Evolutionary conservation across 1,284 basidiomycete genomes (phyloP).

Genomic region (Cryptococcus hybrid): DNA sequence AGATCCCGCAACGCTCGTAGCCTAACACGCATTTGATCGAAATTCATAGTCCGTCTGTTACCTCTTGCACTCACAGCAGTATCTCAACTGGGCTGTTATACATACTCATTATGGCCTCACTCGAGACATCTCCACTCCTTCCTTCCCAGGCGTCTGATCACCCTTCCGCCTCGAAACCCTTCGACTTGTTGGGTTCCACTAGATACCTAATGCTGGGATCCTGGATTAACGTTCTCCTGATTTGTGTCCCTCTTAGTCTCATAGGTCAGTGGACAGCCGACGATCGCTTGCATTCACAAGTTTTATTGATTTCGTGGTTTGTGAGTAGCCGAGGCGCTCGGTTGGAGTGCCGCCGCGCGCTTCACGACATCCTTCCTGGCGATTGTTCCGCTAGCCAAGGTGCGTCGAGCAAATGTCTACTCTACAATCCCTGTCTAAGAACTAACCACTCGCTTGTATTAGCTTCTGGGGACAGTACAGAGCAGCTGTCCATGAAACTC

Average conservation of each 20-base stretch:
- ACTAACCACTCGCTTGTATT: not conserved
- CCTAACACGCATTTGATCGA: no score
- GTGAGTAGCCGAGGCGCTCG: slow-evolving; percentile 51
- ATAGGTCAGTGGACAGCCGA: slow-evolving; percentile 54
- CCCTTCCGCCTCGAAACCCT: slow-evolving; percentile 6
- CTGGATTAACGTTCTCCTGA: slow-evolving; percentile 73
- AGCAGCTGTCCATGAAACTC: slow-evolving; percentile 74
- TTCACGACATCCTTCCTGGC: slow-evolving; percentile 81
- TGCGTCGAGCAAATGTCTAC: slow-evolving; percentile 27
- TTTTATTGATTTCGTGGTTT: not conserved
- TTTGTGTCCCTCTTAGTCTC: slow-evolving; percentile 71
- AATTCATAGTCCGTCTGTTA: no score
- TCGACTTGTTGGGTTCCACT: slow-evolving; percentile 56
- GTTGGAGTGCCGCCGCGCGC: slow-evolving; percentile 75
- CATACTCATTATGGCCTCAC: slow-evolving; percentile 4
- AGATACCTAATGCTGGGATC: slow-evolving; percentile 64
- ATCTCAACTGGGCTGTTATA: no score
- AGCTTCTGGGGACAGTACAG: slow-evolving; percentile 70
- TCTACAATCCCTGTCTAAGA: not conserved
- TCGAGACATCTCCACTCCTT: slow-evolving; percentile 11
- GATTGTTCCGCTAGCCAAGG: slow-evolving; percentile 83
- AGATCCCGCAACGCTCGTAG: no score
- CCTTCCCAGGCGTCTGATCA: not conserved
- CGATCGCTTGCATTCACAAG: not conserved
- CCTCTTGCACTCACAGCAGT: no score